Percentiles rank a stretch among this genome's conserved stretches.
Conservation (phyloP, 2,329 filamentous ascomycete genomes). For the Coniochaeta sp. region DNA sequence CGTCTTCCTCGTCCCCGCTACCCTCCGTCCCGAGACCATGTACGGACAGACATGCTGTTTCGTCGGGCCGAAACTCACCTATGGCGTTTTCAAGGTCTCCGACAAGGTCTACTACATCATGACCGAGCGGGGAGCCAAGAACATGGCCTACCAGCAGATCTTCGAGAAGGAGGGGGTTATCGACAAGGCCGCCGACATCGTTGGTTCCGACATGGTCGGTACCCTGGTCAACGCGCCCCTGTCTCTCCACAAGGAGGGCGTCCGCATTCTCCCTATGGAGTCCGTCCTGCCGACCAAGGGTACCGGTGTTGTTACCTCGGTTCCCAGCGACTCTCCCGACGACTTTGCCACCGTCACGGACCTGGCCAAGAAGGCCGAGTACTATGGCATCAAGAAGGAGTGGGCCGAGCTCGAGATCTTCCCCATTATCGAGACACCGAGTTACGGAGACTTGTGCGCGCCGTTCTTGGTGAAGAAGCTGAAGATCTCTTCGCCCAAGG, state of each 20-base stretch:
- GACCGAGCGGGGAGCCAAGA: conserved; percentile 74
- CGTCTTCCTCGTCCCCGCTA: conserved; percentile 87
- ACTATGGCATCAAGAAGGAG: conserved; percentile 92
- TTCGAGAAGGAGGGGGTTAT: conserved; percentile 72
- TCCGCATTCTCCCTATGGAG: conserved; percentile 93
- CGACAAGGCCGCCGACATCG: conserved; percentile 66
- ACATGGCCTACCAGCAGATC: conserved; percentile 92
- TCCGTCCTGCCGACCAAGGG: conserved; percentile 88
- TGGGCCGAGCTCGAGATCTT: conserved; percentile 89
- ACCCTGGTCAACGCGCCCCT: conserved; percentile 87
- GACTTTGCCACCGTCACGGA: conserved; percentile 88
- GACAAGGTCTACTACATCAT: conserved; percentile 78
- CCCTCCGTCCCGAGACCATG: conserved; percentile 94
- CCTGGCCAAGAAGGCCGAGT: conserved; percentile 89
- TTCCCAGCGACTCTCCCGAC: conserved; percentile 92
- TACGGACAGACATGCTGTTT: conserved; percentile 97
- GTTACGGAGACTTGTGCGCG: conserved; percentile 74
- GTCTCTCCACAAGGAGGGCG: conserved; percentile 73
- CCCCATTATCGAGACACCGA: conserved; percentile 81
- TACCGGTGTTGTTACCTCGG: conserved; percentile 91
- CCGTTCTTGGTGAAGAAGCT: conserved; percentile 80
- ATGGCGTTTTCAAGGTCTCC: conserved; percentile 77
- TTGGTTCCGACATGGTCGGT: conserved; percentile 75
- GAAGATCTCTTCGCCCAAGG: conserved; percentile 96
- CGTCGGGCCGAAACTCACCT: conserved; percentile 81